Conservation (phyloP, 305 asterid species). For the Solanum hybrid region DNA sequence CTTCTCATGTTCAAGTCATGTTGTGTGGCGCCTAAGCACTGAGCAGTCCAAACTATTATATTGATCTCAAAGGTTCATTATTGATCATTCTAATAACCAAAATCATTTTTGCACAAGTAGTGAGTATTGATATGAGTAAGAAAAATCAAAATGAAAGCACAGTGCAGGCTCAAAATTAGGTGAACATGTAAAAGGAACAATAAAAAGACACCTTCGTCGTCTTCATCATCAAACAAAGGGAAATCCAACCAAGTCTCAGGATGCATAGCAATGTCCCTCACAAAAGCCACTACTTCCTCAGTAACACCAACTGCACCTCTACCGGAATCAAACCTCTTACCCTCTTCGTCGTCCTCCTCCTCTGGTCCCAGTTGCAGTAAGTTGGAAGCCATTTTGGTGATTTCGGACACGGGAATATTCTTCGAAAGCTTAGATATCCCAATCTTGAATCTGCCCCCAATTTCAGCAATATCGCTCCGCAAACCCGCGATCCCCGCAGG, state of each 20-base stretch:
- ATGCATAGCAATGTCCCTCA: conserved; percentile 71
- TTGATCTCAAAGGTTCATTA: not conserved
- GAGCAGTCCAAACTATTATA: not conserved
- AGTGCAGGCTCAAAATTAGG: not conserved
- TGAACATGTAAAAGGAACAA: not conserved
- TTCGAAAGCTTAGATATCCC: conserved; percentile 36
- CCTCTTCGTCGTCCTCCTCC: conserved; percentile 40
- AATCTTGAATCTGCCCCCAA: conserved; percentile 84
- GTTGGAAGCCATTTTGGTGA: conserved; percentile 76
- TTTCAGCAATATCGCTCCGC: conserved; percentile 64
- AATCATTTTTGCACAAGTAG: not conserved
- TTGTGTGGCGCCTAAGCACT: not conserved
- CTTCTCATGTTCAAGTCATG: not conserved
- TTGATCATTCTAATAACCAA: not conserved
- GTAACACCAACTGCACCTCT: conserved; percentile 67
- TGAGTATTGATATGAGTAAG: not conserved
- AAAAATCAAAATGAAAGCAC: not conserved
- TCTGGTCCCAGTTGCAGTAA: conserved; percentile 77
- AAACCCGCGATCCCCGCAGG: conserved; percentile 20
- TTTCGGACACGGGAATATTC: conserved; percentile 63
- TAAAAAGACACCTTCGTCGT: conserved; percentile 21
- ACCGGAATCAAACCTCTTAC: conserved; percentile 6
- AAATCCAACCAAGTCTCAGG: conserved; percentile 95
- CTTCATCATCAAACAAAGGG: conserved; percentile 58
- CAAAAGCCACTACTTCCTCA: conserved; percentile 77